A percentile compares a stretch with the other conserved stretches of the same genome.
phyloP scores from a whole-genome alignment of 2,329 filamentous ascomycete genomes.

The Aureobasidium zeae region DNA sequence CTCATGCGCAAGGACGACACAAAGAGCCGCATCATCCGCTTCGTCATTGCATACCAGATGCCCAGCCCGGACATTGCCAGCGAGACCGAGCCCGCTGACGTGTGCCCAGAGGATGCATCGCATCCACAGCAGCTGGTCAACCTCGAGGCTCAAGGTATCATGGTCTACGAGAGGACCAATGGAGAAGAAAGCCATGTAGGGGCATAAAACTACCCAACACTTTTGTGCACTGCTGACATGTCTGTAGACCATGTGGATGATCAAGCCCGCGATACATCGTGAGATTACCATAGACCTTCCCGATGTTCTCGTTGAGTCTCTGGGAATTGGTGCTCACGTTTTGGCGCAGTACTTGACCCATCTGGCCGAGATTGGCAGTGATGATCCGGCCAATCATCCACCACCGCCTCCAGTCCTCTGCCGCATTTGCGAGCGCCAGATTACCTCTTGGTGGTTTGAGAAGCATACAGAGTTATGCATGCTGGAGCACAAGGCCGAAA shows the following conservation, averaged over 20 bases:
- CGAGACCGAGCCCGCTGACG: conserved; percentile 1
- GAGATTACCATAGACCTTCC: conserved; percentile 96
- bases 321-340: conserved; percentile 90
- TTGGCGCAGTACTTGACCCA: conserved; percentile 87
- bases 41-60: conserved; percentile 52
- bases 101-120: conserved; percentile 25
- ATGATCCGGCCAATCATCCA: conserved; percentile 64
- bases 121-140: conserved; percentile 49
- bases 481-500: conserved; percentile 91
- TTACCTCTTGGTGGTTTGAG: conserved; percentile 99
- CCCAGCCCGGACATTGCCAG: not conserved
- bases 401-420: conserved; percentile 81
- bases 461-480: conserved; percentile 95
- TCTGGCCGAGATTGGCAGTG: conserved; percentile 72
- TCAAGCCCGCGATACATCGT: conserved; percentile 79
- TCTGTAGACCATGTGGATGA: conserved; percentile 95
- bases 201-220: conserved; percentile 34
- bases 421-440: conserved; percentile 93
- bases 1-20: conserved; percentile 89
- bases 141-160: conserved; percentile 93
- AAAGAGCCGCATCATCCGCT: conserved; percentile 80
- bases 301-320: conserved; percentile 75
- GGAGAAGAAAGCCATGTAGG: conserved; percentile 75
- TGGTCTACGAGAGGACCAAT: conserved; percentile 86
- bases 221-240: conserved; percentile 27